These are phyloP conservation scores for Pichia paraexigua DNA, from an alignment of 805 yeast genomes.

Conservation along the genomic window DNA sequence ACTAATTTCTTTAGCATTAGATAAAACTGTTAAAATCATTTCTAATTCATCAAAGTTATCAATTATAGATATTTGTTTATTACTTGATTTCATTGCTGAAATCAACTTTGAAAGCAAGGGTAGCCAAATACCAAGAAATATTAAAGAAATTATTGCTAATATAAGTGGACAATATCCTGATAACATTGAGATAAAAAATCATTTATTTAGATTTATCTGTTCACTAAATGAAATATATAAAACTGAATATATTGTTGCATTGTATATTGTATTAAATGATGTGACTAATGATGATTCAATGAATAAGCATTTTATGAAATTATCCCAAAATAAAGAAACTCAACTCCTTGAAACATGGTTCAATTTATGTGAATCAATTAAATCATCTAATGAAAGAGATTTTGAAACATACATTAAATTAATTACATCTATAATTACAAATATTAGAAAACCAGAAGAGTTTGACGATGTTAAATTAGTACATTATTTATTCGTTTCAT, in stretches of 20 bases:
- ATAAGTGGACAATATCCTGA: constrained; percentile 4
- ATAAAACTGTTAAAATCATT: background rate
- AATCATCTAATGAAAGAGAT: background rate
- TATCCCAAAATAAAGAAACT: background rate
- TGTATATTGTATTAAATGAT: constrained; percentile 16
- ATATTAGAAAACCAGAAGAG: constrained; percentile 2
- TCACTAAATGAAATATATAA: constrained; percentile 7
- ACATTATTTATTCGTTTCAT: constrained; percentile 1
- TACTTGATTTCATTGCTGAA: constrained; percentile 2
- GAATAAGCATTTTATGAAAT: background rate
- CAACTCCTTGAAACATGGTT: constrained; percentile 1
- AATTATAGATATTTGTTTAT: background rate
- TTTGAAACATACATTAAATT: constrained; percentile 3
- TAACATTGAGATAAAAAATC: constrained; percentile 4
- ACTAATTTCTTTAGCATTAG: background rate
- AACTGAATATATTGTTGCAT: constrained; percentile 16
- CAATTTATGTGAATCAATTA: constrained; percentile 3
- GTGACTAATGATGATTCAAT: background rate
- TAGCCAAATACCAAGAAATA: background rate
- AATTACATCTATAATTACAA: background rate
- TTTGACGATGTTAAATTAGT: background rate
- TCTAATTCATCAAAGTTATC: background rate
- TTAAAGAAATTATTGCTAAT: constrained; percentile 9
- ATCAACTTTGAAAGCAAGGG: background rate
- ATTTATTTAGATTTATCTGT: constrained; percentile 15